These are phyloP conservation scores for Calendula officinalis DNA, from an alignment of 129 eudicot species.

Conservation along the genomic window DNA sequence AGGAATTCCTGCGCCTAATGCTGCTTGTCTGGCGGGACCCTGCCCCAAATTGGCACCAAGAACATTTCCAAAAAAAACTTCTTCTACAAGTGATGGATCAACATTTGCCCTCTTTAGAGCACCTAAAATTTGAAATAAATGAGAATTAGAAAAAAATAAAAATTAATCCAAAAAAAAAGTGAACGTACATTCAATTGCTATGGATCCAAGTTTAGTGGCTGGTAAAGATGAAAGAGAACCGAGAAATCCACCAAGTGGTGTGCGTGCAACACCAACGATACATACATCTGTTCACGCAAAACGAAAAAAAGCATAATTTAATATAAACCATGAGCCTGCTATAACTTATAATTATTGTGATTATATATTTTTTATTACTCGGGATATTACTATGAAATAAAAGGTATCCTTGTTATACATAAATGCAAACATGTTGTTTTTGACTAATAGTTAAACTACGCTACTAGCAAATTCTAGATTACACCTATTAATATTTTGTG, in stretches of 20 bases:
- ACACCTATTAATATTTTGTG: not conserved
- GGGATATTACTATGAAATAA: too few species aligned
- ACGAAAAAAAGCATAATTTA: slow-evolving; percentile 1
- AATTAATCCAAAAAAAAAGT: not conserved
- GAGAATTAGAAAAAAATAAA: not conserved
- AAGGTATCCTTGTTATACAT: not conserved
- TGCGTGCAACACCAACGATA: slow-evolving; percentile 96
- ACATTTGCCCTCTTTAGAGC: slow-evolving; percentile 89
- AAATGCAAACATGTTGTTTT: not conserved
- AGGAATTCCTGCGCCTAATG: slow-evolving; percentile 94
- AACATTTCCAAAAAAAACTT: slow-evolving; percentile 92
- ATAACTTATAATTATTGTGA: too few species aligned
- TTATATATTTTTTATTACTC: too few species aligned
- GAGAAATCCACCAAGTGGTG: slow-evolving; percentile 94
- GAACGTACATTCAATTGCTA: slow-evolving; percentile 76
- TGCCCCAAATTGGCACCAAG: slow-evolving; percentile 97
- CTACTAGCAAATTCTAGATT: slow-evolving; percentile 4
- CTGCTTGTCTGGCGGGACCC: slow-evolving; percentile 99
- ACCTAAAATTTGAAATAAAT: slow-evolving; percentile 46
- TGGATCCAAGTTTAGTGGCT: slow-evolving; percentile 93
- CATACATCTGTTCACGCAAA: slow-evolving; percentile 69
- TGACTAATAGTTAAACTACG: not conserved
- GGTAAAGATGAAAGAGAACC: slow-evolving; percentile 83
- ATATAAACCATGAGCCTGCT: too few species aligned
- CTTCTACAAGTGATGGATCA: slow-evolving; percentile 94